These are phyloP conservation scores for Cymbopogon citratus DNA, from an alignment of 176 grass and related monocot genomes.

Conservation along the genomic window DNA sequence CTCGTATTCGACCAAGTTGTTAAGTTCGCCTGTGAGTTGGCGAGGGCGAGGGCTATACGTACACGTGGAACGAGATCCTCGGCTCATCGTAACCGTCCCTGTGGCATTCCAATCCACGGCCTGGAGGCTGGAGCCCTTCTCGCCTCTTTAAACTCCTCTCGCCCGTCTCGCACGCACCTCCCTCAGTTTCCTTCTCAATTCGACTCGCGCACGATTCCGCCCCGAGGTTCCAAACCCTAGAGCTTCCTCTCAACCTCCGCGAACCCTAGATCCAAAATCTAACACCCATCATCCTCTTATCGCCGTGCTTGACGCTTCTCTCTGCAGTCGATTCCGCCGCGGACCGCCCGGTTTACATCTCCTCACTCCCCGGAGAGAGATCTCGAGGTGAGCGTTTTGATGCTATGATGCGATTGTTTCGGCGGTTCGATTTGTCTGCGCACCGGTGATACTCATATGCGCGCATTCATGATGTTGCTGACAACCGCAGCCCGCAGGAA, in stretches of 20 bases:
- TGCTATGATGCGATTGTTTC: not conserved
- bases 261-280: constrained; percentile 16
- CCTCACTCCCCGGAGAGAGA: not conserved
- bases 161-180: too few species aligned
- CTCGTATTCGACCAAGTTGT: too few species aligned
- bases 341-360: not conserved
- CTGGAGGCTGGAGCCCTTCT: too few species aligned
- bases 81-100: too few species aligned
- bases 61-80: too few species aligned
- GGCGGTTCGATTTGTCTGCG: not conserved
- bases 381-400: constrained; percentile 2
- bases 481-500: constrained; percentile 3
- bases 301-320: not conserved
- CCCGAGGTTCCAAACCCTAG: constrained; percentile 3
- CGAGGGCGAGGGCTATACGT: too few species aligned
- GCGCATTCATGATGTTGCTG: not conserved
- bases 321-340: not conserved
- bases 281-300: not conserved
- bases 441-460: not conserved
- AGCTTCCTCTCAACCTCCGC: not conserved
- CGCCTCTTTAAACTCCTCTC: too few species aligned
- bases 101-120: too few species aligned
- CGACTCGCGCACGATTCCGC: not conserved
- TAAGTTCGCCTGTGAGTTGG: too few species aligned
- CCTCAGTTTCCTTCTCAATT: too few species aligned